Evolutionary conservation across 352 stramenopile genomes (phyloP), one percentile per base, ranked within the genome.

Genomic region (Phytophthora hybrid): DNA sequence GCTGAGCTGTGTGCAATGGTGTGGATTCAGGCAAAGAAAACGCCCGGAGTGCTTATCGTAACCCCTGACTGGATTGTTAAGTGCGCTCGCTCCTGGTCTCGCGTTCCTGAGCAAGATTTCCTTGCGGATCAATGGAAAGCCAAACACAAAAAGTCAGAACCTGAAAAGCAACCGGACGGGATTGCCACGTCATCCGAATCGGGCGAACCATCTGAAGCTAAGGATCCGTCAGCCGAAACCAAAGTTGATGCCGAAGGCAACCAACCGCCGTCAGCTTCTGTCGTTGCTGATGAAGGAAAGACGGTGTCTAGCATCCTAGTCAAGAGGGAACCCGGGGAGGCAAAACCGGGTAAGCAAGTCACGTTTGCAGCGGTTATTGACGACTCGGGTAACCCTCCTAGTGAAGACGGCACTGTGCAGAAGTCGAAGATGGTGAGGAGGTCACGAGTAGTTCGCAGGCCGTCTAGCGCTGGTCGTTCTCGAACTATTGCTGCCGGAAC

Each of bases 21-120:
- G 18, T 69, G 16, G 10, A 39, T 59, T 16, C 58, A 96, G 82
- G 88, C 87, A 10, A 86, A 87, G 59, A 78, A 64, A 23, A 93
- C 88, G 68, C 68, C 83, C 10, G 79, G 81, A 26, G 84, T 92
- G 44, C 59, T 83, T 10, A 81, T 95, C 21, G 88, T 96, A 16
- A 91, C 82, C 1, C 88, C 88, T 0, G 88, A 96, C 41, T 96
- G 89, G 89, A 84, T 96, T 59, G 69, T 95, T 10, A 91, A 93
- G 65, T 93, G 85, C 58, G 87, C 85, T 66, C 83, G 85, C 16
- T 88, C 85, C 62, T 96, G 89, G 89, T 76, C 71, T 47, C 82
- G 78, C 8, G 87, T 83, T 9, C 23, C 76, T 8, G 89, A 96
- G 55, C 69, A 82, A 18, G 85, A 92, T 10, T 95, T 93, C 52